Conservation (phyloP, 176 grass and related monocot genomes). For the Bromus sterilis region DNA sequence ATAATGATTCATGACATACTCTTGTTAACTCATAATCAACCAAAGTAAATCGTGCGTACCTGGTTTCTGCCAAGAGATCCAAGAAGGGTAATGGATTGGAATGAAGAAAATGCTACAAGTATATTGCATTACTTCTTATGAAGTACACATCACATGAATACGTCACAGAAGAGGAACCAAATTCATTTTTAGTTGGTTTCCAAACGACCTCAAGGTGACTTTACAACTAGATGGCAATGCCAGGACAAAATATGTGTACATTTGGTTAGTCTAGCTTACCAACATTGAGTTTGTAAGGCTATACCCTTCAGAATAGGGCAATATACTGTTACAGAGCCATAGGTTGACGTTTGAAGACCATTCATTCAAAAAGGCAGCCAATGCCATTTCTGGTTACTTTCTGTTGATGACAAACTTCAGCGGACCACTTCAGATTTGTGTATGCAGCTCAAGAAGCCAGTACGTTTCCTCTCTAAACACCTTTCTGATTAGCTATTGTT, state of each 20-base stretch:
- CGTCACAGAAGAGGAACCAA: background rate
- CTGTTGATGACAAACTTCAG: background rate
- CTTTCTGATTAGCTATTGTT: slow-evolving; percentile 8
- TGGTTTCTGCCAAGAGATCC: background rate
- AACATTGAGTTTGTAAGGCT: slow-evolving; percentile 22
- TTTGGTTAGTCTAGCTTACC: slow-evolving; percentile 26
- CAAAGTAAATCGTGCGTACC: background rate
- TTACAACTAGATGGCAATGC: slow-evolving; percentile 19
- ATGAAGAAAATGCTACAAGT: background rate
- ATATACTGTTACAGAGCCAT: slow-evolving; percentile 22
- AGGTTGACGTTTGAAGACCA: background rate
- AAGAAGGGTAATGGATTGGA: background rate
- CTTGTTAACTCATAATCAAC: background rate
- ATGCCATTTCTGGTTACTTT: background rate
- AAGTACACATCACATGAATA: background rate
- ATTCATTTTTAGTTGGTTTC: slow-evolving; percentile 16
- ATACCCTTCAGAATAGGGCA: background rate
- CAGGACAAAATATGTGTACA: slow-evolving; percentile 26
- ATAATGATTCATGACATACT: background rate
- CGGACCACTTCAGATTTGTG: background rate
- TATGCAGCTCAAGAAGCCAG: background rate
- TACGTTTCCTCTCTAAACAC: background rate
- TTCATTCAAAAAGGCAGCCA: background rate
- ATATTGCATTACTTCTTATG: background rate
- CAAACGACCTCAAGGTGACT: background rate